These are phyloP conservation scores for Plasmodium fragile DNA, from an alignment of 169 alveolate species.

Conservation along the genomic window DNA sequence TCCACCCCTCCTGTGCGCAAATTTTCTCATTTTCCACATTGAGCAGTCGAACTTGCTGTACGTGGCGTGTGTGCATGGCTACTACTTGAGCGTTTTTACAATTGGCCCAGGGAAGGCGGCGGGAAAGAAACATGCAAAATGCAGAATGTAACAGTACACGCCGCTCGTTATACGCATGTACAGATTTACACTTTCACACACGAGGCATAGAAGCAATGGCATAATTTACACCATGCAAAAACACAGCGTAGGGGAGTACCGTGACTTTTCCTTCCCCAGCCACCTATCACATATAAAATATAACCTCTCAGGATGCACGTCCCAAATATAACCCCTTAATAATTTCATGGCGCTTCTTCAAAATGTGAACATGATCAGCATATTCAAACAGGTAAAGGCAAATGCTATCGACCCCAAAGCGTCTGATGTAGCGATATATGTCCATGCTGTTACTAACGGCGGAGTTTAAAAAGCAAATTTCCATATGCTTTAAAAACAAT, in stretches of 20 bases:
- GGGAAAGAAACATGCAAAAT: background rate
- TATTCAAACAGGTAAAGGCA: slow-evolving; percentile 33
- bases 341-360: slow-evolving; percentile 24
- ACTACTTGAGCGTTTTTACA: background rate
- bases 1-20: background rate
- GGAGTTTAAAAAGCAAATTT: slow-evolving; percentile 28
- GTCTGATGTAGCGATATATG: slow-evolving; percentile 28
- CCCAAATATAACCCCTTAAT: slow-evolving; percentile 19
- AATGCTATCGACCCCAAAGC: slow-evolving; percentile 30
- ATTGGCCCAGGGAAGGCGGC: background rate
- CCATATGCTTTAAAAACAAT: slow-evolving; percentile 15
- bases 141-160: background rate
- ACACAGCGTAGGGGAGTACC: too few species aligned
- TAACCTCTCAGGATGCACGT: background rate
- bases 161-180: background rate
- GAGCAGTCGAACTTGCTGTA: background rate
- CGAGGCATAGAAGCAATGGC: too few species aligned
- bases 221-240: too few species aligned
- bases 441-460: slow-evolving; percentile 17
- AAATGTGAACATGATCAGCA: slow-evolving; percentile 8
- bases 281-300: background rate
- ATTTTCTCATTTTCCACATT: background rate
- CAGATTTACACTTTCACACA: background rate
- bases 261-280: background rate
- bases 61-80: background rate